Conservation (phyloP, 169 alveolate species). For the Eimeria necatrix region DNA sequence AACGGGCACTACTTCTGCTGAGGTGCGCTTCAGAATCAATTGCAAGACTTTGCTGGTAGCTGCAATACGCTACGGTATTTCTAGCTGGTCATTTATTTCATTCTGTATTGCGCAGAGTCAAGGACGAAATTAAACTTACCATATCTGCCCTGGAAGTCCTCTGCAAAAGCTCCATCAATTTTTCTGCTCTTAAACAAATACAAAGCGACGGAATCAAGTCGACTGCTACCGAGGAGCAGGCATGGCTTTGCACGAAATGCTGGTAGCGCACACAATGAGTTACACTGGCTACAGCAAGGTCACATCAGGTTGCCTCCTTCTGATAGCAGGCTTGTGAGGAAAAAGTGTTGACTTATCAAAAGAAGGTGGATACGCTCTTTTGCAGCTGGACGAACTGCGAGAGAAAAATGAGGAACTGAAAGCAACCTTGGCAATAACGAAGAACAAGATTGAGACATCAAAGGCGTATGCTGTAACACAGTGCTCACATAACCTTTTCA, state of each 20-base stretch:
- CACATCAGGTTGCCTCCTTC: neutral
- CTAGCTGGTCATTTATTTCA: neutral
- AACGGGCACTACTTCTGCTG: slow-evolving; percentile 52
- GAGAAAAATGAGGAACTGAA: slow-evolving; percentile 55
- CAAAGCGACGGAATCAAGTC: slow-evolving; percentile 66
- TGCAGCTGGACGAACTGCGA: slow-evolving; percentile 19
- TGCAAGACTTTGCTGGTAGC: too few species aligned
- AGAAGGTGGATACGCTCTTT: neutral
- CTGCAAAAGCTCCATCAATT: slow-evolving; percentile 46
- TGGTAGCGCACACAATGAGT: too few species aligned
- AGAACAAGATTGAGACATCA: slow-evolving; percentile 23
- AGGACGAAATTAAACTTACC: slow-evolving; percentile 74
- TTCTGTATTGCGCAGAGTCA: slow-evolving; percentile 41
- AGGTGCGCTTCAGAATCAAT: neutral
- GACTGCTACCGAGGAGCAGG: slow-evolving; percentile 4
- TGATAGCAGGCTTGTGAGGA: neutral
- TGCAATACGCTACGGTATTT: too few species aligned
- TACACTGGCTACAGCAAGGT: neutral
- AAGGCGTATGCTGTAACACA: slow-evolving; percentile 26
- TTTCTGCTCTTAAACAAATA: slow-evolving; percentile 77
- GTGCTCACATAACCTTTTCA: too few species aligned
- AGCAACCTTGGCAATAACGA: slow-evolving; percentile 30
- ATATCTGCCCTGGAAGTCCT: slow-evolving; percentile 77
- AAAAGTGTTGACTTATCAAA: too few species aligned
- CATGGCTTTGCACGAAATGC: neutral